Conservation (phyloP, 1,284 basidiomycete genomes). For the Mycocalia duriaeana region DNA sequence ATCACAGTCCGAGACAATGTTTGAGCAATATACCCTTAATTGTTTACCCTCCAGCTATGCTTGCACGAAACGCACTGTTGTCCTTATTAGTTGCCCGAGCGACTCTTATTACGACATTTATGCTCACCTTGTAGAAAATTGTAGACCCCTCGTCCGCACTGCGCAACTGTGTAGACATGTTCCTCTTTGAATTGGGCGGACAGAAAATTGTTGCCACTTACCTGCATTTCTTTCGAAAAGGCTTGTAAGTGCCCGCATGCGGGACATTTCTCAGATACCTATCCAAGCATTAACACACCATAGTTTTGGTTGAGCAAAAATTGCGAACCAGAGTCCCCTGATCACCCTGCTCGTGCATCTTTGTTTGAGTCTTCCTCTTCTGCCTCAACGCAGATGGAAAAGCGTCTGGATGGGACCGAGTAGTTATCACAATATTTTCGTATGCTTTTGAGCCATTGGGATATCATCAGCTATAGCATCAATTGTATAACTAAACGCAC, state of each 20-base stretch:
- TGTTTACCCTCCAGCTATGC: conserved; percentile 76
- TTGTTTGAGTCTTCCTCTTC: conserved; percentile 89
- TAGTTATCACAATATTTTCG: conserved; percentile 88
- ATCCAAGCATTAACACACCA: conserved; percentile 8
- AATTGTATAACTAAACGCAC: conserved; percentile 43
- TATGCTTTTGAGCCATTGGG: conserved; percentile 72
- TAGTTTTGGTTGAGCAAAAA: conserved; percentile 6
- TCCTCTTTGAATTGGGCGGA: too few relatives aligned
- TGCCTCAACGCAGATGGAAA: conserved; percentile 88
- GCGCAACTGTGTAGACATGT: conserved; percentile 67
- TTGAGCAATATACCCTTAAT: conserved; percentile 31
- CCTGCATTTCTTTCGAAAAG: conserved; percentile 76
- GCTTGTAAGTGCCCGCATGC: conserved; percentile 82
- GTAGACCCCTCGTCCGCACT: conserved; percentile 91
- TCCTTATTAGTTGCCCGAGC: neutral
- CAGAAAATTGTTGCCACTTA: too few relatives aligned
- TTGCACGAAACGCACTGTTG: conserved; percentile 67
- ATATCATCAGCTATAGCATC: neutral
- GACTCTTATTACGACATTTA: neutral
- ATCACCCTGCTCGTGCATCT: conserved; percentile 71
- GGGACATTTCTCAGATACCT: conserved; percentile 93
- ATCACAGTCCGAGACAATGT: neutral
- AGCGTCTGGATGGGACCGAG: conserved; percentile 87
- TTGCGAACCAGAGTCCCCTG: conserved; percentile 63
- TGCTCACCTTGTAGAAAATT: conserved; percentile 69